These are phyloP conservation scores for Corchorus olitorius DNA, from an alignment of 345 rosid species.

Conservation along the genomic window DNA sequence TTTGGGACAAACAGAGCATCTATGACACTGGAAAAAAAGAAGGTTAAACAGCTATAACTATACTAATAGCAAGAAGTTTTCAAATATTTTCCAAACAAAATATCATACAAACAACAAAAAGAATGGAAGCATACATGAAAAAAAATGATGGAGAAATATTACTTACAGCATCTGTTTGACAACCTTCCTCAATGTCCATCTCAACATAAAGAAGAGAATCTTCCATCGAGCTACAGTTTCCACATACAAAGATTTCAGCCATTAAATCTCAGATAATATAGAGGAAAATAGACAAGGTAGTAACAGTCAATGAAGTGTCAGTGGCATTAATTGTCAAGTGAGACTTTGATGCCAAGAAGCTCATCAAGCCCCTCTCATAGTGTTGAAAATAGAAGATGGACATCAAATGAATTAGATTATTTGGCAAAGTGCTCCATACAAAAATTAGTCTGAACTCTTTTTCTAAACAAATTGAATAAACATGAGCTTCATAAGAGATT, in stretches of 20 bases:
- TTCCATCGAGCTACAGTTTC: slow-evolving; percentile 57
- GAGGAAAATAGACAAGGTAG: background rate
- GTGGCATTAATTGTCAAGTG: background rate
- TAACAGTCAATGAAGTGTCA: background rate
- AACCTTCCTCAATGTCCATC: slow-evolving; percentile 45
- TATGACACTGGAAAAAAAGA: background rate
- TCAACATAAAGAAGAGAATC: slow-evolving; percentile 53
- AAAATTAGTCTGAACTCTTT: background rate
- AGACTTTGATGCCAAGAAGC: background rate
- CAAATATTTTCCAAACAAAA: background rate
- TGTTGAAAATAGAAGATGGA: background rate
- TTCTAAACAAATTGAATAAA: background rate
- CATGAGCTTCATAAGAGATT: background rate
- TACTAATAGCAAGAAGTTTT: background rate
- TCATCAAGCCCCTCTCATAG: background rate
- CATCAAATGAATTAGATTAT: background rate
- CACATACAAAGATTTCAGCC: slow-evolving; percentile 21
- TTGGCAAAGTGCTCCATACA: background rate
- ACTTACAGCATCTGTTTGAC: slow-evolving; percentile 9
- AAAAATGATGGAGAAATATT: slow-evolving; percentile 2
- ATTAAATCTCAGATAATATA: slow-evolving; percentile 13
- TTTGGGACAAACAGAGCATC: background rate
- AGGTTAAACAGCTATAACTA: background rate
- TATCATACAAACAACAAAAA: background rate
- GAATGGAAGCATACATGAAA: background rate